A percentile compares a stretch with the other conserved stretches of the same genome.
Conservation (phyloP, 129 eudicot species). For the Smallanthus sonchifolius region DNA sequence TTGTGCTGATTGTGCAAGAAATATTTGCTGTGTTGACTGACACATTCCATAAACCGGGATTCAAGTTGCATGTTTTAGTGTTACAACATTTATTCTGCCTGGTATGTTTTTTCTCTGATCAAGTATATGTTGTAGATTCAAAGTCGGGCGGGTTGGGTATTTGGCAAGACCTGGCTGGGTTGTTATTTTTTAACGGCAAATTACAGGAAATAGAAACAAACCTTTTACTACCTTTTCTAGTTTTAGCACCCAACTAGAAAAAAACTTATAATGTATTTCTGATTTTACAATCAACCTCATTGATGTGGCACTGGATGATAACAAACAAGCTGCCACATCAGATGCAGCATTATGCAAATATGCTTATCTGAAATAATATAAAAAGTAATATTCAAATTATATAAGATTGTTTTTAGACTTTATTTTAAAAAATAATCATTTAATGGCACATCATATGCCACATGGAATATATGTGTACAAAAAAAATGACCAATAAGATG, state of each 20-base stretch:
- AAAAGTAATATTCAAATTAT: background rate
- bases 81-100: slow-evolving; percentile 81
- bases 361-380: background rate
- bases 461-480: background rate
- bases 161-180: background rate
- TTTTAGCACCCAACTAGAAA: background rate
- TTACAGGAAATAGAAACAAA: background rate
- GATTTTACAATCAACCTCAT: background rate
- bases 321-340: background rate
- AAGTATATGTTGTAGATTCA: background rate
- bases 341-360: background rate
- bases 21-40: slow-evolving; percentile 97
- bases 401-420: background rate
- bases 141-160: background rate
- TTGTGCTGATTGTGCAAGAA: slow-evolving; percentile 88
- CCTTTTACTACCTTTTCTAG: background rate
- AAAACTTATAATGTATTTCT: background rate
- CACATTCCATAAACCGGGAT: slow-evolving; percentile 98
- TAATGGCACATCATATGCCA: background rate
- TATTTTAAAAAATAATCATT: background rate
- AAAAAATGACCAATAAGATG: background rate
- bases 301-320: background rate
- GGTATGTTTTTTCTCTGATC: slow-evolving; percentile 37
- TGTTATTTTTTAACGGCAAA: background rate
- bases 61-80: slow-evolving; percentile 89